A percentile compares a stretch with the other conserved stretches of the same genome.
Conservation (phyloP, 2,329 filamentous ascomycete genomes). For the Colletotrichum viniferum region DNA sequence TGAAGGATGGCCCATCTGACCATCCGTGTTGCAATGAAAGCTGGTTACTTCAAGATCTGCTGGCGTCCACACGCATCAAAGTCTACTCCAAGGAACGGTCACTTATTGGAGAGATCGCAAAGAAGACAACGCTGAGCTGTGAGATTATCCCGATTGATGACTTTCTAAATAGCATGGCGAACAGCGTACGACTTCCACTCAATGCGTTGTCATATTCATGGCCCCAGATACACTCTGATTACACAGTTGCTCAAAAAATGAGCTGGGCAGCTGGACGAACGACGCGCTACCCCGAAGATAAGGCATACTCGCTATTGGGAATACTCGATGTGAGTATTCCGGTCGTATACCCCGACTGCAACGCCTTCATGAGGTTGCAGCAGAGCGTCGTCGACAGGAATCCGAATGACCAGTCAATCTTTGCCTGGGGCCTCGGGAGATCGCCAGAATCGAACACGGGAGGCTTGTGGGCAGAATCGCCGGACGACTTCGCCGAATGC, state of each 20-base stretch:
- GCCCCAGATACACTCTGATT: neutral
- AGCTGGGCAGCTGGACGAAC: neutral
- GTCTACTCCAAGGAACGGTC: fast-evolving
- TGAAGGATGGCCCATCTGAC: too few species aligned
- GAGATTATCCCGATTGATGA: too few species aligned
- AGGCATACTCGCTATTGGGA: neutral
- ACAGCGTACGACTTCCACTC: neutral
- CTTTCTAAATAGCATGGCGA: too few species aligned
- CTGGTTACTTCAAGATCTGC: neutral
- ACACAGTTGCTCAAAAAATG: neutral
- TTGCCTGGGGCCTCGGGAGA: neutral
- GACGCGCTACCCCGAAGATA: neutral
- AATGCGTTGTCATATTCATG: neutral
- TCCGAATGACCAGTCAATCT: neutral
- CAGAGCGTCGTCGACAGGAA: neutral
- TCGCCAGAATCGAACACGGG: neutral
- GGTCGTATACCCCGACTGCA: fast-evolving
- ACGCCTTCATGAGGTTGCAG: neutral
- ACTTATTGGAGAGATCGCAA: neutral
- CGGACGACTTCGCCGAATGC: fast-evolving
- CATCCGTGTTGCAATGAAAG: neutral
- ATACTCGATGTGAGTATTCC: neutral
- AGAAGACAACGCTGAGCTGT: neutral
- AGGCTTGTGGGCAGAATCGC: neutral
- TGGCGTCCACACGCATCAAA: neutral